Conservation (phyloP, 768 basidiomycete genomes). For the Suillus luteus region DNA sequence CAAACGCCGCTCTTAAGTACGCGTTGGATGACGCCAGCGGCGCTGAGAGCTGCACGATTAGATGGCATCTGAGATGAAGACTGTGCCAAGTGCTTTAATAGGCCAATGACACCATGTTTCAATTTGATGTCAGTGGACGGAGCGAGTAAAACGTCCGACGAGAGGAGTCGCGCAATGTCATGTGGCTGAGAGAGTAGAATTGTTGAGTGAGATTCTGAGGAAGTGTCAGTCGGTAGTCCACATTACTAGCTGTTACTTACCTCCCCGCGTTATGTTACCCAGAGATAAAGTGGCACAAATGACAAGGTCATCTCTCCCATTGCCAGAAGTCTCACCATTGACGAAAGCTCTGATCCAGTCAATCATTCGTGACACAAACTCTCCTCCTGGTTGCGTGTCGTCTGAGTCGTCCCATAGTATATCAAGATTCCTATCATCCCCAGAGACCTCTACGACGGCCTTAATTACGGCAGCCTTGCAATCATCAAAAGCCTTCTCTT, state of each 20-base stretch:
- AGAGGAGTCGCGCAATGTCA: conserved; percentile 61
- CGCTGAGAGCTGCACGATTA: conserved; percentile 61
- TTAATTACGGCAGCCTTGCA: conserved; percentile 89
- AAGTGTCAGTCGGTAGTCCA: conserved; percentile 14
- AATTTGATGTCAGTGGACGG: conserved; percentile 70
- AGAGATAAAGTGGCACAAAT: conserved; percentile 83
- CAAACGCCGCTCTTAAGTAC: conserved; percentile 68
- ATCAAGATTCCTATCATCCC: conserved; percentile 77
- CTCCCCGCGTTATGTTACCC: conserved; percentile 78
- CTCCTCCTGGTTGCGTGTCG: conserved; percentile 59
- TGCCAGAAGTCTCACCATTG: conserved; percentile 33
- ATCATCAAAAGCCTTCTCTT: conserved; percentile 73
- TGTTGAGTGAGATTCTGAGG: conserved; percentile 56
- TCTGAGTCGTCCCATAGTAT: conserved; percentile 74
- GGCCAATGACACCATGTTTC: conserved; percentile 85
- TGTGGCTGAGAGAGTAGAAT: conserved; percentile 67
- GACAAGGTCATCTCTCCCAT: conserved; percentile 67
- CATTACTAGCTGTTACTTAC: conserved; percentile 41
- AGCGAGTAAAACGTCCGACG: conserved; percentile 56
- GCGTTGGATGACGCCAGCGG: conserved; percentile 62
- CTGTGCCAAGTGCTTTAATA: conserved; percentile 86
- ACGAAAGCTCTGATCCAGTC: conserved; percentile 70
- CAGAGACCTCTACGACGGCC: conserved; percentile 81
- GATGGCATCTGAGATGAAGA: conserved; percentile 55
- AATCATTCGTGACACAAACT: conserved; percentile 73